Conservation (phyloP, 129 eudicot species). For the carrot (Daucus carota) region DNA sequence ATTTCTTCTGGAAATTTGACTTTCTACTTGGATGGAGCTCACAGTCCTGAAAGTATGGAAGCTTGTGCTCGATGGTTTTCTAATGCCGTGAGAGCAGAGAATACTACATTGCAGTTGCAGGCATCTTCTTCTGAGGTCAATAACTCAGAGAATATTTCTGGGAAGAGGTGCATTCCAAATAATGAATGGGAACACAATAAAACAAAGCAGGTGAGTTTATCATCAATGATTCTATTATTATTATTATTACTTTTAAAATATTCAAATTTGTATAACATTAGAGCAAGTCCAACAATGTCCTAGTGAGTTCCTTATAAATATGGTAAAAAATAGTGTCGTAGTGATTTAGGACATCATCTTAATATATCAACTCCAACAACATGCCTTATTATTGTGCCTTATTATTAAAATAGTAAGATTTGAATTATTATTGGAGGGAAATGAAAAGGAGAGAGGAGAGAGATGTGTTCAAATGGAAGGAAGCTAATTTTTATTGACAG, state of each 20-base stretch:
- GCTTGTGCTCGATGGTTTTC: slow-evolving; percentile 92
- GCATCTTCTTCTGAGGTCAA: slow-evolving; percentile 20
- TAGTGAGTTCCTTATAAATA: no score
- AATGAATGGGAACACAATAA: slow-evolving; percentile 14
- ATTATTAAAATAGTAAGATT: no score
- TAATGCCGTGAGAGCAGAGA: slow-evolving; percentile 37
- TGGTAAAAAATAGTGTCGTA: no score
- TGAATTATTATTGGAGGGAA: no score
- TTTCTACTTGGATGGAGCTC: slow-evolving; percentile 91
- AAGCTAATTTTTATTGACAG: no score
- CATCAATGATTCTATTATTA: neutral
- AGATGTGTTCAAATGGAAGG: no score
- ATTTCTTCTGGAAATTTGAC: slow-evolving; percentile 52
- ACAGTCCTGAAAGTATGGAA: slow-evolving; percentile 93
- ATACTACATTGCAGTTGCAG: slow-evolving; percentile 17
- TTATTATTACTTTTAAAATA: neutral
- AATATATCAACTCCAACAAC: no score
- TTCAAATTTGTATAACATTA: neutral
- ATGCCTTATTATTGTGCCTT: no score
- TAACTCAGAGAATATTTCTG: slow-evolving; percentile 17
- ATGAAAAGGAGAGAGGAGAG: no score
- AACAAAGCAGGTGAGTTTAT: slow-evolving; percentile 47
- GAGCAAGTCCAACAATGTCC: no score
- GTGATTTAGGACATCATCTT: no score
- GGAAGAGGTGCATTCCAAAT: slow-evolving; percentile 28